phyloP scores from a whole-genome alignment of 768 basidiomycete species.

The Panaeolus cyanescens region DNA sequence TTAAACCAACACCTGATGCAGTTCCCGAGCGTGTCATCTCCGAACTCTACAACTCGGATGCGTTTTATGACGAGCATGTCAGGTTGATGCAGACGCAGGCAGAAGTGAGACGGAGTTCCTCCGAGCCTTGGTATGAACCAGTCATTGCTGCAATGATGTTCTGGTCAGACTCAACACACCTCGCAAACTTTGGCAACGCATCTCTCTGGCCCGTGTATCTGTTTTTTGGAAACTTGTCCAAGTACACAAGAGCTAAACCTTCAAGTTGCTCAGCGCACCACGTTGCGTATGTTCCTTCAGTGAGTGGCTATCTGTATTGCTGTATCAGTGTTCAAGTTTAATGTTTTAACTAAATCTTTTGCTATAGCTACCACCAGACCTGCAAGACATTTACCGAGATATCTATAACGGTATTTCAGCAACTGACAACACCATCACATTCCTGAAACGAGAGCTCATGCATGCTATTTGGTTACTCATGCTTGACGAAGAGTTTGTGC shows the following conservation, averaged over 20 bases:
- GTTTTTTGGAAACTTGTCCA: slow-evolving; percentile 6
- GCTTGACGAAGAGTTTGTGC: slow-evolving; percentile 31
- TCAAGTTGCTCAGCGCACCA: slow-evolving; percentile 4
- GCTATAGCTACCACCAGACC: too few species aligned
- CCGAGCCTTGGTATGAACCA: too few species aligned
- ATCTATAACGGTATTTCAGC: neutral
- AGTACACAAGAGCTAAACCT: slow-evolving; percentile 4
- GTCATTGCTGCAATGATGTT: neutral
- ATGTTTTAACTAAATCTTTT: too few species aligned
- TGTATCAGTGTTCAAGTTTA: too few species aligned
- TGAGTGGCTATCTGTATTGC: too few species aligned
- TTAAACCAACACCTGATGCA: slow-evolving; percentile 16
- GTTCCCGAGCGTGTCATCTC: slow-evolving; percentile 13
- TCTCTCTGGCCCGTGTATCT: slow-evolving; percentile 8
- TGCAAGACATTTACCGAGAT: too few species aligned
- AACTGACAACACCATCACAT: slow-evolving; percentile 22
- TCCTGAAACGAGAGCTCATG: slow-evolving; percentile 32
- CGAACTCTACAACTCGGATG: slow-evolving; percentile 23
- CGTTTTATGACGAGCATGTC: slow-evolving; percentile 13
- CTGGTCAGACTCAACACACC: slow-evolving; percentile 4
- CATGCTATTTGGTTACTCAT: slow-evolving; percentile 27
- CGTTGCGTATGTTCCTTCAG: slow-evolving; percentile 2
- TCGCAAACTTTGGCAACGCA: slow-evolving; percentile 4
- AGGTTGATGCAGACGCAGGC: too few species aligned
- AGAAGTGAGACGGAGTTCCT: too few species aligned